Percentiles rank a stretch among this genome's conserved stretches.
These are phyloP conservation scores for Penicilliopsis zonata DNA, from an alignment of 495 filamentous ascomycete genomes.

Conservation along the genomic window DNA sequence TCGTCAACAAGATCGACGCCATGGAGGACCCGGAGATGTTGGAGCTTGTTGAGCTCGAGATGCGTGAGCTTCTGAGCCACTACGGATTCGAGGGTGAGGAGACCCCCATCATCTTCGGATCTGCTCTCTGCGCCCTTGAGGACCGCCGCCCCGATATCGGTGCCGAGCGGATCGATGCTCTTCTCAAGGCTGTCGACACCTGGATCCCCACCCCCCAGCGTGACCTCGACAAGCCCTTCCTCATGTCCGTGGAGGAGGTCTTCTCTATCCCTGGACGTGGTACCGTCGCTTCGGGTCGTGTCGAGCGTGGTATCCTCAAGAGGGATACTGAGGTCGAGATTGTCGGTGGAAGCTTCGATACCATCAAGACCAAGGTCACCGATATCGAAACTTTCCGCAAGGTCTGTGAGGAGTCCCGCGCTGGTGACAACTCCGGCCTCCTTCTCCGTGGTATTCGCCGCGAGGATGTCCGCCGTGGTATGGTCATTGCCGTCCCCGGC, in stretches of 20 bases:
- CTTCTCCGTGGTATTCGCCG: slow-evolving; percentile 88
- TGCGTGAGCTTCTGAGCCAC: slow-evolving; percentile 83
- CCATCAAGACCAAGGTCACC: slow-evolving; percentile 97
- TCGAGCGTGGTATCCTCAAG: slow-evolving; percentile 90
- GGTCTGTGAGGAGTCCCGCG: slow-evolving; percentile 83
- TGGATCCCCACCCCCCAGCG: slow-evolving; percentile 95
- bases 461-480: slow-evolving; percentile 86
- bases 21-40: slow-evolving; percentile 98
- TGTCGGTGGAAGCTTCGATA: slow-evolving; percentile 58
- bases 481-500: slow-evolving; percentile 77
- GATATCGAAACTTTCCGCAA: slow-evolving; percentile 99
- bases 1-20: slow-evolving; percentile 98
- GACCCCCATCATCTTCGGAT: slow-evolving; percentile 92
- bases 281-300: slow-evolving; percentile 91
- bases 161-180: slow-evolving; percentile 69
- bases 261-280: slow-evolving; percentile 97
- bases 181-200: slow-evolving; percentile 79
- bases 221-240: slow-evolving; percentile 90
- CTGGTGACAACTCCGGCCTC: slow-evolving; percentile 97
- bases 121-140: slow-evolving; percentile 92
- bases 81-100: slow-evolving; percentile 98
- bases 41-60: slow-evolving; percentile 99
- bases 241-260: slow-evolving; percentile 97
- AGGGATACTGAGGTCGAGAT: slow-evolving; percentile 88
- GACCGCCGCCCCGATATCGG: slow-evolving; percentile 80